Conservation (phyloP, 306 rosid species). For the Heteromeles arbutifolia region DNA sequence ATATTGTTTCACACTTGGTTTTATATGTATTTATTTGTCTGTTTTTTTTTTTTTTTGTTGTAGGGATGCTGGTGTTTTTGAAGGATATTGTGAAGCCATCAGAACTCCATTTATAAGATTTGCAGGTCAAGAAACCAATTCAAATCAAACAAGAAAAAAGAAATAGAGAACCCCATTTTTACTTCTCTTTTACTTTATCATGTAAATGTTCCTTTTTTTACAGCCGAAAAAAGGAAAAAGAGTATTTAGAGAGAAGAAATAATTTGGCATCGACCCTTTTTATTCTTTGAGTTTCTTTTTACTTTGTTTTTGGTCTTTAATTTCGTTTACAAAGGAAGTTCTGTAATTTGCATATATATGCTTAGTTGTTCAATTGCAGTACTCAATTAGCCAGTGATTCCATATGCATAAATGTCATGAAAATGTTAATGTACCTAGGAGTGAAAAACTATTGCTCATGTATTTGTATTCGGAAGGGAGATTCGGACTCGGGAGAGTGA, state of each 20-base stretch:
- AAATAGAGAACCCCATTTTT: not conserved
- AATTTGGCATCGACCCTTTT: not conserved
- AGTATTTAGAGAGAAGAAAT: not conserved
- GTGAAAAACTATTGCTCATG: too few relatives aligned
- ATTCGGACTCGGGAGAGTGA: not conserved
- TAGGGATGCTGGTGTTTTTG: slow-evolving; percentile 47
- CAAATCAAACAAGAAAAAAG: not conserved
- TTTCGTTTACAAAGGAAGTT: not conserved
- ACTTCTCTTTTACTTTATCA: not conserved
- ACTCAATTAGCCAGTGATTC: not conserved
- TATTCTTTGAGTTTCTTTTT: not conserved
- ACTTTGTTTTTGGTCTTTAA: not conserved
- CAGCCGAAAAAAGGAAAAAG: not conserved
- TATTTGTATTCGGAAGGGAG: too few relatives aligned
- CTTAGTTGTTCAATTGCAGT: not conserved
- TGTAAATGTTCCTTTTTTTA: slow-evolving; percentile 1
- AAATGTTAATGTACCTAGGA: not conserved
- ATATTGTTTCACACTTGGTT: too few relatives aligned
- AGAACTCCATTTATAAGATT: not conserved
- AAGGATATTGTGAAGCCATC: slow-evolving; percentile 1
- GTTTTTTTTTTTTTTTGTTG: slow-evolving; percentile 11
- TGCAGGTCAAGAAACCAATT: slow-evolving; percentile 18
- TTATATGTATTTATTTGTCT: not conserved
- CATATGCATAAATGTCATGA: too few relatives aligned
- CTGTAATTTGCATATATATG: not conserved